Base-by-base conservation (phyloP, 768 basidiomycete genomes). In the Saitozyma podzolica region DNA sequence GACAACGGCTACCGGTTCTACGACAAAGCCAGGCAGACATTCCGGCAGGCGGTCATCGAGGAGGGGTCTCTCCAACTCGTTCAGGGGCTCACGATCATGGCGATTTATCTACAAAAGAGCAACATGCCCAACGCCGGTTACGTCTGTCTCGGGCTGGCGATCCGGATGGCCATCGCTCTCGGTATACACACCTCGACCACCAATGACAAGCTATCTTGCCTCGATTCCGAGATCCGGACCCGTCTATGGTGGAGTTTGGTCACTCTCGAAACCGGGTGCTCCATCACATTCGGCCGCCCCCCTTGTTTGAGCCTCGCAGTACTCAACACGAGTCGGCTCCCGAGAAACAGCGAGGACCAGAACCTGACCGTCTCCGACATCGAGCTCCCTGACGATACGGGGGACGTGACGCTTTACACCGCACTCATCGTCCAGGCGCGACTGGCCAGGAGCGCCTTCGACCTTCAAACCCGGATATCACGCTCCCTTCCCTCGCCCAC, bases 301-400 rank as follows among this genome's bases (percentile, higher is more conserved):
- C 54, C 52, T 47, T 62, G 42, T 8, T 14, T 62, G 17, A 53
- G 63, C 39, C 39, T 42, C n/a, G 43, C 50, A 6, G n/a, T 16
- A 16, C 57, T 63, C 9, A 40, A n/a, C 11, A 40, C 53, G 17
- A 40, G 58, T 9, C 61, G 50, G 9, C 37, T 65, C n/a, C 63
- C 67, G 19, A 43, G 57, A 43, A 68, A 68, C 56, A 48, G 59
- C 59, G 56, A 68, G 43, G 67, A 68, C 56, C 63, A 68, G 57
- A 11, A 62, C 19, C 29, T 68, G 20, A 68, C 67, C 10, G 59
- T 58, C 13, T 53, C 59, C 3, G 58, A 42, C 47, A 41, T 16
- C 13, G 20, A 9, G 16, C 13, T 40, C 9, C 67, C 67, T 14
- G 19, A 43, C 2, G 60, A 51, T n/a, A 14, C 16, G 6, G 17